Conservation (phyloP, 2,329 filamentous ascomycete genomes). For the Bipolaris victoriae region DNA sequence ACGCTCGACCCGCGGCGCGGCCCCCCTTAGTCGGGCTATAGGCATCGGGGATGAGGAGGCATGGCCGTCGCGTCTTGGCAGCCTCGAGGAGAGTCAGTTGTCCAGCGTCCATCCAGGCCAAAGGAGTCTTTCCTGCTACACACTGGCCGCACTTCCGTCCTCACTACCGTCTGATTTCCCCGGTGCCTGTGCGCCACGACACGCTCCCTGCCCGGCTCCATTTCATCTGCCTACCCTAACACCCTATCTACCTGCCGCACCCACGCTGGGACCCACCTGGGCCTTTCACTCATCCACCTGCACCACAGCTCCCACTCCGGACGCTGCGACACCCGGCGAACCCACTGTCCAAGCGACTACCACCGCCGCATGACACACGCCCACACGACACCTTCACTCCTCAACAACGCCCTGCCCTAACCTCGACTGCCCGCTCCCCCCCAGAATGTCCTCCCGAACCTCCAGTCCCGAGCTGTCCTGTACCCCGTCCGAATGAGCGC, state of each 20-base stretch:
- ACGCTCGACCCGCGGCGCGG: slow-evolving; percentile 22
- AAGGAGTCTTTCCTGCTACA: slow-evolving; percentile 23
- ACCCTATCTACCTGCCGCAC: not conserved
- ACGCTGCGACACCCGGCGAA: slow-evolving; percentile 9
- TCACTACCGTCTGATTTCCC: slow-evolving; percentile 26
- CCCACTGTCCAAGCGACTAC: not conserved
- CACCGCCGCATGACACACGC: slow-evolving; percentile 1
- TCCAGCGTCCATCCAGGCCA: slow-evolving; percentile 15
- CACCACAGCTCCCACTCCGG: slow-evolving; percentile 1
- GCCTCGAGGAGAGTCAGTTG: slow-evolving; percentile 13
- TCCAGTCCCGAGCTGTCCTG: slow-evolving; percentile 25
- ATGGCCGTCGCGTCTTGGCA: slow-evolving; percentile 20
- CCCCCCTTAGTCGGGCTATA: slow-evolving; percentile 11
- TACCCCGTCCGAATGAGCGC: slow-evolving; percentile 41
- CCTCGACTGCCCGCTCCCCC: not conserved
- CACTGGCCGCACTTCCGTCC: slow-evolving; percentile 21
- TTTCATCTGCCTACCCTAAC: too few relatives aligned
- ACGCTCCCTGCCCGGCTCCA: slow-evolving; percentile 9
- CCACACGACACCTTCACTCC: not conserved
- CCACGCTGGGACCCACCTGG: slow-evolving; percentile 1
- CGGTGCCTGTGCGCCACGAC: slow-evolving; percentile 6
- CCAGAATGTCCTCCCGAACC: slow-evolving; percentile 34
- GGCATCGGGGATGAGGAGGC: slow-evolving; percentile 21
- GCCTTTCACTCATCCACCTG: slow-evolving; percentile 5
- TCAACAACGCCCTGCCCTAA: slow-evolving; percentile 1